phyloP scores from a whole-genome alignment of 2,329 filamentous ascomycete species.

The Elsinoe necatrix region DNA sequence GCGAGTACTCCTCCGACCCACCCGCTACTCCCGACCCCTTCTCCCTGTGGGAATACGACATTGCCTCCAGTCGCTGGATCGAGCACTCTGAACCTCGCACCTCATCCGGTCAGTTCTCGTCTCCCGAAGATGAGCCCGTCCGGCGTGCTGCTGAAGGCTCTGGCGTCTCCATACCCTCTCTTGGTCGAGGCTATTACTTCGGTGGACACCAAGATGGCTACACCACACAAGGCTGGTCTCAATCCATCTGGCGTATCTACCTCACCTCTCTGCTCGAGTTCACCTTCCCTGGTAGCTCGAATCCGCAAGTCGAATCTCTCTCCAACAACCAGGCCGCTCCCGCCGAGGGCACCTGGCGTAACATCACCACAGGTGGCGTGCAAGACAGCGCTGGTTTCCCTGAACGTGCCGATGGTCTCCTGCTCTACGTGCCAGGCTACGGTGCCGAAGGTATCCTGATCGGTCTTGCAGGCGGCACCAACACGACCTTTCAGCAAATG shows the following conservation, averaged over 20 bases:
- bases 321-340: conserved; percentile 49
- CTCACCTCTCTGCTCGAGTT: conserved; percentile 68
- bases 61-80: conserved; percentile 51
- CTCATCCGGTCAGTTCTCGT: conserved; percentile 55
- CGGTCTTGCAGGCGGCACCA: conserved; percentile 66
- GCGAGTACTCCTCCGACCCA: conserved; percentile 60
- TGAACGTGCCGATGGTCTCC: conserved; percentile 62
- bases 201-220: conserved; percentile 64
- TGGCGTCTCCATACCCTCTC: conserved; percentile 58
- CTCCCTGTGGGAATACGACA: conserved; percentile 63
- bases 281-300: conserved; percentile 61
- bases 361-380: conserved; percentile 63
- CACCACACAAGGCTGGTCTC: conserved; percentile 60
- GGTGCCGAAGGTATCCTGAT: conserved; percentile 67
- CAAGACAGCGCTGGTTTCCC: conserved; percentile 60
- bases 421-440: conserved; percentile 70
- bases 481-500: conserved; percentile 59
- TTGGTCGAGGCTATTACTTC: conserved; percentile 70
- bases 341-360: conserved; percentile 56
- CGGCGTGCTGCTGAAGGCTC: conserved; percentile 67
- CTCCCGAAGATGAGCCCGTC: conserved; percentile 46
- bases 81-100: conserved; percentile 55
- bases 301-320: conserved; percentile 53
- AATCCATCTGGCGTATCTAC: conserved; percentile 55
- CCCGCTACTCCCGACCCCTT: conserved; percentile 48